Base-by-base conservation (phyloP, 2,329 filamentous ascomycete species). In the Pezicula radicicola region DNA sequence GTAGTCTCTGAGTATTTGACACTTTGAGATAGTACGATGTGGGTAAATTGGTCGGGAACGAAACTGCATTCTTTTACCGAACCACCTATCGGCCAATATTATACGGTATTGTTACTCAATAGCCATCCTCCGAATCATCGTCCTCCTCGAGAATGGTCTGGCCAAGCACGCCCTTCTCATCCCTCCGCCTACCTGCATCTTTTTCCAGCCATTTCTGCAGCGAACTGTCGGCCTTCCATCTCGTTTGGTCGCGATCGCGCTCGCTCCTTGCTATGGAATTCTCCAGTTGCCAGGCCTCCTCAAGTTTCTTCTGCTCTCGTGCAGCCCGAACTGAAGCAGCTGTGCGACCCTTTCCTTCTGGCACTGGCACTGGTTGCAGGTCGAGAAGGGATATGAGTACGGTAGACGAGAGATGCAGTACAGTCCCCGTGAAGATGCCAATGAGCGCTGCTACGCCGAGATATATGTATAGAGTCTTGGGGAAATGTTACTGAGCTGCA, bases 111-210 rank as follows among this genome's bases (percentile, higher is more conserved):
- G 9, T 16, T 35, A 19, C 49, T 64, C 52, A 64, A 48, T 63
- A 63, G 13, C 46, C 56, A 54, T 57, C 59, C 48, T 77, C 78
- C 19, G 77, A 82, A 60, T 76, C 76, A 64, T 88, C 85, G 48
- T 87, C 84, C 65, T 90, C 87, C 67, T 89, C 87, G 52, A 87
- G 77, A 55, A 91, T 90, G 0, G 83, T 87, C 64, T 87, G 83
- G 27, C 79, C 76, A 41, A 87, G 69, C 16, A 89, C 65, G 1
- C 79, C 78, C 47, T 73, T 55, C 7, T 63, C 57, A 9, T 57
- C 57, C 53, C 58, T 58, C 30, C 57, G 55, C 18, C 54, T 60
- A 7, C 51, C 58, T 40, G 48, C 42, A 53, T 59, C 57, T 50
- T 60, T 58, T 48, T 63, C 60, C 27, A 64, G 43, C 63, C 65